Conservation (phyloP, 2,329 filamentous ascomycete genomes). For the Blastomyces gilchristii region DNA sequence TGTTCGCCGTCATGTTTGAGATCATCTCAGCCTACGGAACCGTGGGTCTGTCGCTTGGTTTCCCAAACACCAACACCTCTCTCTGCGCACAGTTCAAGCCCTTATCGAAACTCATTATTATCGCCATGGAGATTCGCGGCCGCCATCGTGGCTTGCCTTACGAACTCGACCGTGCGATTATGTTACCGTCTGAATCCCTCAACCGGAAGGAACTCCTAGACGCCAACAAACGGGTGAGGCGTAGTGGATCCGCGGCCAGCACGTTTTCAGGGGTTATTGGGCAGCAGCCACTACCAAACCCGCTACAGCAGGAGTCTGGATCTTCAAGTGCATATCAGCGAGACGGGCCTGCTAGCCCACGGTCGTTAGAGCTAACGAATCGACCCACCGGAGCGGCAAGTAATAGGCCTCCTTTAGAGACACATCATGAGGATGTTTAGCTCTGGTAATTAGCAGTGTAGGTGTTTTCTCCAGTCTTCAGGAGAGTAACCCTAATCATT, state of each 20-base stretch:
- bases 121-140: slow-evolving; percentile 57
- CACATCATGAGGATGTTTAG: slow-evolving; percentile 1
- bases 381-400: not conserved
- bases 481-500: not conserved
- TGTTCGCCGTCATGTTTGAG: slow-evolving; percentile 69
- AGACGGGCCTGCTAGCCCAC: not conserved
- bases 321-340: slow-evolving; percentile 8
- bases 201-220: slow-evolving; percentile 50
- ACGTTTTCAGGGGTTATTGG: slow-evolving; percentile 5
- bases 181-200: slow-evolving; percentile 56
- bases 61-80: slow-evolving; percentile 61
- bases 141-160: slow-evolving; percentile 56
- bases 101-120: slow-evolving; percentile 55
- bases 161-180: slow-evolving; percentile 58
- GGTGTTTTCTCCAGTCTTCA: not conserved
- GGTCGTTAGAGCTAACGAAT: not conserved
- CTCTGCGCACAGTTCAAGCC: slow-evolving; percentile 73
- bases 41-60: slow-evolving; percentile 82
- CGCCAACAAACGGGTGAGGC: slow-evolving; percentile 36
- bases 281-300: not conserved
- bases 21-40: slow-evolving; percentile 88
- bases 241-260: slow-evolving; percentile 30
- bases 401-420: not conserved
- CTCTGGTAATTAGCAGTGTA: not conserved
- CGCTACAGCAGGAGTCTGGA: slow-evolving; percentile 1